These are phyloP conservation scores for Delitschia confertaspora DNA, from an alignment of 495 filamentous ascomycete species.

Conservation along the genomic window DNA sequence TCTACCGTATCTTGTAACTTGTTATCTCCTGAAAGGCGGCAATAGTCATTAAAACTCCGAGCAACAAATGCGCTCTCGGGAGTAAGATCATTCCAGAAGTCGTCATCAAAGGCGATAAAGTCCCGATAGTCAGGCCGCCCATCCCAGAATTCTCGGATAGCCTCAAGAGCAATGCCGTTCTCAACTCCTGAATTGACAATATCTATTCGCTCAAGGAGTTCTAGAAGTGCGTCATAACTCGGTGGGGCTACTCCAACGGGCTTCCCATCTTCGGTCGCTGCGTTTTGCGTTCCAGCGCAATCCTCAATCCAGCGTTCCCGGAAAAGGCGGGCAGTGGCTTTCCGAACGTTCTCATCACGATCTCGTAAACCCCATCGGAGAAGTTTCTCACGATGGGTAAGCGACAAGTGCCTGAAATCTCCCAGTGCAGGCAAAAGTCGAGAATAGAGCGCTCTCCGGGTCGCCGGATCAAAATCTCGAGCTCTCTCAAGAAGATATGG, in stretches of 20 bases:
- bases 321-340: constrained; percentile 83
- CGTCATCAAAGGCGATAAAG: constrained; percentile 67
- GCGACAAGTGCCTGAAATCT: constrained; percentile 89
- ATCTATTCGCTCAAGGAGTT: constrained; percentile 90
- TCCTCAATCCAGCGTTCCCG: constrained; percentile 94
- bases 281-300: constrained; percentile 57
- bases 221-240: constrained; percentile 66
- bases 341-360: constrained; percentile 86
- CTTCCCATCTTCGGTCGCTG: constrained; percentile 38
- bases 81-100: constrained; percentile 78
- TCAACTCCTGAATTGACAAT: constrained; percentile 83
- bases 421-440: constrained; percentile 79
- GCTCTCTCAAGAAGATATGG: constrained; percentile 87
- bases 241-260: constrained; percentile 44
- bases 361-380: constrained; percentile 93
- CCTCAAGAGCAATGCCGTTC: constrained; percentile 72
- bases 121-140: constrained; percentile 85
- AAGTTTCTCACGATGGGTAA: constrained; percentile 93
- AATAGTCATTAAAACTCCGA: constrained; percentile 89
- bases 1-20: constrained; percentile 62
- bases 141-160: constrained; percentile 94
- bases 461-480: constrained; percentile 75
- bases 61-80: constrained; percentile 82
- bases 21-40: constrained; percentile 57
- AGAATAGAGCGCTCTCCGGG: constrained; percentile 77